Evolutionary conservation across 805 yeast species (phyloP).

Genomic region (Cyberlindnera misumaiensis): DNA sequence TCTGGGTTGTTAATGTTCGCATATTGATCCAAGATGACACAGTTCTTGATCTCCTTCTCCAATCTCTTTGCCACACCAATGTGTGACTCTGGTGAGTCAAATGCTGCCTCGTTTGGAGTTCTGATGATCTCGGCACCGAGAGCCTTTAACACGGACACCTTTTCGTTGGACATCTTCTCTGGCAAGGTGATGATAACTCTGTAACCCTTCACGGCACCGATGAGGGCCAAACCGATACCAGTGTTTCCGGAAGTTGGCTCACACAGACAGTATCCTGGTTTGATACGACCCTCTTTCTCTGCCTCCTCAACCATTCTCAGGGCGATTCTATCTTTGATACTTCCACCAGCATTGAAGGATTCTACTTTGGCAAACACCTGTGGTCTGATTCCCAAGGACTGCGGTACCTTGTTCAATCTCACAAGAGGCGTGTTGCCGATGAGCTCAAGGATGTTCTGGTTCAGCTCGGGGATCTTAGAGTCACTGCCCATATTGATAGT

Average conservation of each 20-base stretch:
- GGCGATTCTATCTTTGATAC: conserved; percentile 86
- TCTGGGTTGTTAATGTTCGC: conserved; percentile 71
- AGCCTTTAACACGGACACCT: conserved; percentile 81
- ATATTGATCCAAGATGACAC: conserved; percentile 81
- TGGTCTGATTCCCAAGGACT: conserved; percentile 68
- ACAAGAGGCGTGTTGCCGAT: conserved; percentile 85
- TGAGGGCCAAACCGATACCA: conserved; percentile 82
- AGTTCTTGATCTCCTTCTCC: conserved; percentile 78
- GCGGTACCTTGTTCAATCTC: conserved; percentile 68
- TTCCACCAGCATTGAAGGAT: conserved; percentile 83
- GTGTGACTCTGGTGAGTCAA: conserved; percentile 89
- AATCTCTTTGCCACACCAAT: conserved; percentile 80
- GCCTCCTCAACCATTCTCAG: conserved; percentile 83
- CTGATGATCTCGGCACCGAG: conserved; percentile 87
- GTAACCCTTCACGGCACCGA: conserved; percentile 84
- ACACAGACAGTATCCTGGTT: conserved; percentile 84
- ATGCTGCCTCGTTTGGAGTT: conserved; percentile 89
- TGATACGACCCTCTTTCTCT: conserved; percentile 66
- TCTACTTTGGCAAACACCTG: conserved; percentile 69
- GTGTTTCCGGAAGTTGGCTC: conserved; percentile 92
- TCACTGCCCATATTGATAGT: conserved; percentile 1
- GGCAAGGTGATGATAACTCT: conserved; percentile 84
- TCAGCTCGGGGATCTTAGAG: conserved; percentile 4
- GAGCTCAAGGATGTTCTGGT: conserved; percentile 48
- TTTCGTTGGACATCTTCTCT: conserved; percentile 88